Evolutionary conservation across 1,139 yeast species (phyloP).

Genomic region (Kodamaea anthophila): DNA sequence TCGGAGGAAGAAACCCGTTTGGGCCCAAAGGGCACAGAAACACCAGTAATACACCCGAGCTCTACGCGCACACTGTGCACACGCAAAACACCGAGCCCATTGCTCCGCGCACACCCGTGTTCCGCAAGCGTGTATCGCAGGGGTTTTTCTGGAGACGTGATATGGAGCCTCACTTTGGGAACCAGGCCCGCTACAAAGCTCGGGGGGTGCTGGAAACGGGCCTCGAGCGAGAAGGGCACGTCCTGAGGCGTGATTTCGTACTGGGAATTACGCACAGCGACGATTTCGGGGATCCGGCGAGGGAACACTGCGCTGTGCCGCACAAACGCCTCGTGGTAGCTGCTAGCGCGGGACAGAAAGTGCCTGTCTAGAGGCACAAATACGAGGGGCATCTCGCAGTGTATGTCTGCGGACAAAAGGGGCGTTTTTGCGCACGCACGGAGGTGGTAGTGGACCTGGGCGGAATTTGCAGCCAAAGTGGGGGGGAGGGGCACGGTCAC

Average conservation of each 20-base stretch:
- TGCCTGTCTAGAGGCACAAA: conserved; percentile 48
- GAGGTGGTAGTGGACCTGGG: conserved; percentile 46
- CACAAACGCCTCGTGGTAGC: conserved; percentile 31
- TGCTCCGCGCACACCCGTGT: conserved; percentile 36
- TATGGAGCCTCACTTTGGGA: background rate
- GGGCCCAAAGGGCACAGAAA: conserved; percentile 32
- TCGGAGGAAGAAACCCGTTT: conserved; percentile 28
- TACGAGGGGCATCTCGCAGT: too few relatives aligned
- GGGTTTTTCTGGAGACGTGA: conserved; percentile 26
- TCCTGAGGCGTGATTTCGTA: conserved; percentile 27
- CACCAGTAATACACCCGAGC: conserved; percentile 25
- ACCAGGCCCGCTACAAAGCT: background rate
- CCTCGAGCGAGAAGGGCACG: conserved; percentile 42
- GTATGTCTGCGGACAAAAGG: conserved; percentile 38
- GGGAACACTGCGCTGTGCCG: conserved; percentile 35
- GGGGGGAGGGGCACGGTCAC: conserved; percentile 48
- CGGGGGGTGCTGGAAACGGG: conserved; percentile 38
- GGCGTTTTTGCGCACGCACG: conserved; percentile 56
- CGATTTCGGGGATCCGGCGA: conserved; percentile 39
- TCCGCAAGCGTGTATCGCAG: conserved; percentile 29
- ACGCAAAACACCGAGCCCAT: conserved; percentile 45
- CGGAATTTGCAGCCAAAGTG: conserved; percentile 42
- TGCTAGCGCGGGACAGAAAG: conserved; percentile 18
- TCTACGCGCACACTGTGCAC: conserved; percentile 33
- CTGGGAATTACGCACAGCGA: conserved; percentile 24